Conservation (phyloP, 2,329 filamentous ascomycete species). For the Myriosclerotinia duriaeana region DNA sequence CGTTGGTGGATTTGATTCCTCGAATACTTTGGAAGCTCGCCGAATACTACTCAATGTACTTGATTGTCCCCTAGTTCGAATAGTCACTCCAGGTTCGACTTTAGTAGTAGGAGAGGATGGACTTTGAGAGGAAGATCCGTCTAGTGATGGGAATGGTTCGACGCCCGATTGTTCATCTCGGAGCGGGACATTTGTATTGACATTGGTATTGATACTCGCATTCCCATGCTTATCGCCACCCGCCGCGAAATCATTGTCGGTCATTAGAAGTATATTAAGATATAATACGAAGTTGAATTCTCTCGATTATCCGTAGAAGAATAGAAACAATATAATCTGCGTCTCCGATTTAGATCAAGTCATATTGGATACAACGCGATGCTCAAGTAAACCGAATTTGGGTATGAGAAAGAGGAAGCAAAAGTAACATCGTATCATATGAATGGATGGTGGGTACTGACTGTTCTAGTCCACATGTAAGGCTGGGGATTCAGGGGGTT, state of each 20-base stretch:
- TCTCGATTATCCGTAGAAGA: background rate
- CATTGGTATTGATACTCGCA: background rate
- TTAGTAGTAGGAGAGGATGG: slow-evolving; percentile 1
- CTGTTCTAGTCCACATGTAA: background rate
- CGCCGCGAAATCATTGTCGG: slow-evolving; percentile 1
- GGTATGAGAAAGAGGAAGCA: background rate
- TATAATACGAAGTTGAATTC: background rate
- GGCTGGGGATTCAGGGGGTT: too few relatives aligned
- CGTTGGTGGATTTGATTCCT: slow-evolving; percentile 48
- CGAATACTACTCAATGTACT: slow-evolving; percentile 35
- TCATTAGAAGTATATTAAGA: slow-evolving; percentile 5
- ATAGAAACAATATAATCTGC: background rate
- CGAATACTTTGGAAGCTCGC: slow-evolving; percentile 43
- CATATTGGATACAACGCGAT: background rate
- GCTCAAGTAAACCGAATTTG: background rate
- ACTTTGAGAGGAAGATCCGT: slow-evolving; percentile 11
- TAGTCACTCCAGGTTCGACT: slow-evolving; percentile 24
- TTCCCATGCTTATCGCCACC: background rate
- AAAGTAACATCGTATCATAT: slow-evolving; percentile 3
- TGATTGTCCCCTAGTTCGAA: slow-evolving; percentile 28
- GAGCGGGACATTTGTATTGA: background rate
- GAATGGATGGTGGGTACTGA: background rate
- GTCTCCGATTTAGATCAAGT: background rate
- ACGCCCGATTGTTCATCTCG: slow-evolving; percentile 12
- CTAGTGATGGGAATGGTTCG: slow-evolving; percentile 29